Base-by-base conservation (phyloP, 1,284 basidiomycete species). In the Ustilago nuda region DNA sequence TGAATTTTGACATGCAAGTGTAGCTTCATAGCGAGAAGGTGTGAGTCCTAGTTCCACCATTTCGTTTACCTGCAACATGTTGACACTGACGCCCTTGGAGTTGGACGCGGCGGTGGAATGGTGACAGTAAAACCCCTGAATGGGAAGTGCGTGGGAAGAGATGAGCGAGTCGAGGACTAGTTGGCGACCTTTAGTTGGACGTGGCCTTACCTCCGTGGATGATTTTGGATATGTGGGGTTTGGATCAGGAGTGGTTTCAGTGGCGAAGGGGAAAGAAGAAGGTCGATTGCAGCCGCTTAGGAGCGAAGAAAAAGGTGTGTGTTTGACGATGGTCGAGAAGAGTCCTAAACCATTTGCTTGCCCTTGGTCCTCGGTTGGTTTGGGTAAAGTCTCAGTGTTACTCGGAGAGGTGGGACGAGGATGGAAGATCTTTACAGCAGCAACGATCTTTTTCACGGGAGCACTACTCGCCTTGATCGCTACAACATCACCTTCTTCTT, bases 51-150 rank as follows among this genome's bases (percentile, higher is more conserved):
- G n/a, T 8, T 64, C 67, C 4, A 48, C 15, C 7, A 46, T 23
- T 15, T 56, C 52, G 33, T 54, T 32, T 0, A 46, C 23, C 12
- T 39, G 35, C 32, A 55, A 37, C 23, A 56, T 33, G 12, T 46
- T 48, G 33, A 59, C 27, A 9, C 23, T 3, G 2, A 3, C 23
- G 3, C 23, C 23, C 23, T 35, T 33, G 39, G 37, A 17, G 6
- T 35, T 35, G 13, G 43, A 13, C 0, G 62, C 33, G 2, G 32
- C n/a, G 5, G 50, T 35, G 17, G 39, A 19, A 9, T 30, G 8
- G 27, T 57, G 64, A 50, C 68, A 76, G 58, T 68, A 71, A 53
- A 76, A 76, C n/a, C 69, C 73, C 5, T 61, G 65, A 12, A 76
- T 72, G 4, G 73, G 73, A 4, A 76, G 46, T 0, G 73, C 61